These are phyloP conservation scores for Sungouiozyma ichnusensis DNA, from an alignment of 805 yeast genomes.

Conservation along the genomic window DNA sequence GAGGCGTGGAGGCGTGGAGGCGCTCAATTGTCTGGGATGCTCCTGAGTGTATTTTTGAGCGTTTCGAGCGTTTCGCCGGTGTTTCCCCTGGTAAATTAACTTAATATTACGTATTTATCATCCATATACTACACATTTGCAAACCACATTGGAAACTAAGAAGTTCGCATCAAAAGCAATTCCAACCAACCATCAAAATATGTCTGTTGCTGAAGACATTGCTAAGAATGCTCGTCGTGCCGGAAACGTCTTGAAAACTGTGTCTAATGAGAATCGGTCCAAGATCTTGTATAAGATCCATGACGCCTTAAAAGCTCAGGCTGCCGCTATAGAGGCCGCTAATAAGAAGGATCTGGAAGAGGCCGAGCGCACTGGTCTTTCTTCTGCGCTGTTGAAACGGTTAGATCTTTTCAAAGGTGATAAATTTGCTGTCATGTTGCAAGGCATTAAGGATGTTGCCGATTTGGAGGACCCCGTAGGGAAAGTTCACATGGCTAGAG, in stretches of 20 bases:
- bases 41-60: no score
- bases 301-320: slow-evolving; percentile 50
- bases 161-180: background rate
- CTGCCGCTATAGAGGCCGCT: slow-evolving; percentile 56
- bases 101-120: no score
- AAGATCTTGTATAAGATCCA: slow-evolving; percentile 62
- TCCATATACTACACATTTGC: no score
- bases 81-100: no score
- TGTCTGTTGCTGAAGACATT: slow-evolving; percentile 44
- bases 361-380: slow-evolving; percentile 51
- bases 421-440: slow-evolving; percentile 87
- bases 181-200: background rate
- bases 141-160: no score
- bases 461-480: slow-evolving; percentile 86
- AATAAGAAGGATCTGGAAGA: slow-evolving; percentile 64
- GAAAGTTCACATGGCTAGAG: slow-evolving; percentile 69
- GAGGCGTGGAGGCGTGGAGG: no score
- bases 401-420: slow-evolving; percentile 73
- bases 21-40: no score
- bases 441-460: slow-evolving; percentile 89
- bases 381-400: slow-evolving; percentile 69
- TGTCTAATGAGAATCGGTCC: slow-evolving; percentile 63
- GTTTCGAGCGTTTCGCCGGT: no score
- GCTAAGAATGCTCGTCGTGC: slow-evolving; percentile 79
- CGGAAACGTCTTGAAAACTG: slow-evolving; percentile 70